Base-by-base conservation (phyloP, 148 eudicot species). In the Rhododendron molle region DNA sequence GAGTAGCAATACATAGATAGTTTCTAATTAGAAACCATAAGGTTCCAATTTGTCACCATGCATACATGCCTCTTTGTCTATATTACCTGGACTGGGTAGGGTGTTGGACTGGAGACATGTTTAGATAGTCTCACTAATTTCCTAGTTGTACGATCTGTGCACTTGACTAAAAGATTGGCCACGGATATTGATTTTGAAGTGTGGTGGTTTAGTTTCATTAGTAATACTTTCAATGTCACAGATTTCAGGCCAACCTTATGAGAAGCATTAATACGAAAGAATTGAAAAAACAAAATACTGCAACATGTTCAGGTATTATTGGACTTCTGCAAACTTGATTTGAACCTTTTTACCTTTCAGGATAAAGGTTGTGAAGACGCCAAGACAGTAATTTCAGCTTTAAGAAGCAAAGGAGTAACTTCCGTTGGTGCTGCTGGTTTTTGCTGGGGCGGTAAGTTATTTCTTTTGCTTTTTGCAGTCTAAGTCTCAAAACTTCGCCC, bases 301-400 rank as follows among this genome's bases (percentile, higher is more conserved):
- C 20, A 36, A 58, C 23, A 38, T 23, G 50, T 36, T 81, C 40
- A 38, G 83, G 16, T 40, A 26, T 11, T 58, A 1, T 36, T 71
- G 36, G 76, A 30, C 76, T 30, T 71, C 8, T 32, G 30, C 7
- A 28, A 69, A 69, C 18, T 32, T 38, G 47, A 38, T 34, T 34
- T 13, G 9, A 56, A 14, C 9, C 5, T 13, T 36, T 80, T 58
- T 54, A 15, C 43, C 8, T 83, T 38, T 43, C 40, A 90, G 92
- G 92, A 88, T 46, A 87, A 90, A 88, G 90, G 89, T 26, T 86
- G 76, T 76, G 90, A 88, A 85, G 90, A 90, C 85, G 89, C 90
- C 28, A 85, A 88, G 73, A 28, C 85, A 50, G 87, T 90, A 26
- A 85, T 87, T 69, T 80, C 87, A 21, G 86, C 88, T 60, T 77